Evolutionary conservation across 805 yeast genomes (phyloP).

Genomic region (Wickerhamiella lipophila): DNA sequence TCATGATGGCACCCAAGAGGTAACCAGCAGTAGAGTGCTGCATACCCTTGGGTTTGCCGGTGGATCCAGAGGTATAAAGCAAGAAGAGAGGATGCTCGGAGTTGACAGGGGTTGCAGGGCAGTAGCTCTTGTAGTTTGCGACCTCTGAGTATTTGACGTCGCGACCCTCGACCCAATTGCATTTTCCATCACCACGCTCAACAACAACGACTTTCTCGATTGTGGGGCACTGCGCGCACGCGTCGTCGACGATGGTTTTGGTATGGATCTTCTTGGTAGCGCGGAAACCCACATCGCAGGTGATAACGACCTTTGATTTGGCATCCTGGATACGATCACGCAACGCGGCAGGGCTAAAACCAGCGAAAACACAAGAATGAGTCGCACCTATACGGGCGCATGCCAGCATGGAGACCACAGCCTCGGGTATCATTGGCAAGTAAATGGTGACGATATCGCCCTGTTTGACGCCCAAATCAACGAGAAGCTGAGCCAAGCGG

Average conservation of each 20-base stretch:
- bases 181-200: constrained; percentile 65
- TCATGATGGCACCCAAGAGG: constrained; percentile 79
- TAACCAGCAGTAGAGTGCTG: constrained; percentile 93
- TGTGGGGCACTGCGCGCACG: constrained; percentile 52
- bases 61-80: constrained; percentile 94
- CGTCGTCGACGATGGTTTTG: constrained; percentile 92
- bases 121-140: constrained; percentile 66
- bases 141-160: constrained; percentile 94
- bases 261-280: constrained; percentile 79
- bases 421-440: constrained; percentile 96
- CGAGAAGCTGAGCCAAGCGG: constrained; percentile 72
- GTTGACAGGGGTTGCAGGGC: constrained; percentile 75
- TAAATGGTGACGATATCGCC: constrained; percentile 97
- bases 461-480: constrained; percentile 73
- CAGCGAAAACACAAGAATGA: constrained; percentile 94
- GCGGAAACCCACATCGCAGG: constrained; percentile 90
- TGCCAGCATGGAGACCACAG: constrained; percentile 86
- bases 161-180: constrained; percentile 64
- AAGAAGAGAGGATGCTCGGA: constrained; percentile 92
- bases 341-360: constrained; percentile 86
- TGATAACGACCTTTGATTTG: constrained; percentile 69
- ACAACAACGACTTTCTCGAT: constrained; percentile 78
- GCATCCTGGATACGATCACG: constrained; percentile 86
- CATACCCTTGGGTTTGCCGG: constrained; percentile 97
- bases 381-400: constrained; percentile 88